Base-by-base conservation (phyloP, 306 rosid genomes). In the Lathyrus oleraceus region DNA sequence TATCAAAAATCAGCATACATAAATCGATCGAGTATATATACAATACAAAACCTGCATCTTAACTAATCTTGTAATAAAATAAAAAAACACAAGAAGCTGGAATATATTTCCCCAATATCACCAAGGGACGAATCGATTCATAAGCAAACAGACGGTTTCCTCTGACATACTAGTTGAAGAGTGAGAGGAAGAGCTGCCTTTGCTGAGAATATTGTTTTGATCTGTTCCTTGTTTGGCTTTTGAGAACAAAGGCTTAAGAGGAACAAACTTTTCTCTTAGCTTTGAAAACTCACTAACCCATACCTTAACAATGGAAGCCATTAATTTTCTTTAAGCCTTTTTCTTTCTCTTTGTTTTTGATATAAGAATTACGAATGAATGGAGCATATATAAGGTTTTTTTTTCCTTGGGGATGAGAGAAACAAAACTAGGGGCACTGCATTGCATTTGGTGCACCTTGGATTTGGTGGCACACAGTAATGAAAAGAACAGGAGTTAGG, bases 111-210 rank as follows among this genome's bases (percentile, higher is more conserved):
- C 32, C 6, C n/a, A n/a, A 2, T 0, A 73, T 87, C 84, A 94
- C 81, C 86, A 84, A 48, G 96, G 96, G 7, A 87, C 92, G 61
- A 94, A 90, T 1, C 97, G 91, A 76, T 94, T 94, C 89, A 90
- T 88, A 32, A 90, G 86, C 92, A 94, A 53, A 78, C 77, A 88
- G 2, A 90, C 72, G 0, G 89, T 85, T 28, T 85, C 80, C 51
- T 94, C 98, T 5, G 96, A 93, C 82, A 93, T 35, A 35, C 10
- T 73, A 25, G 79, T 61, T 48, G 67, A 71, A 17, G 32, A 23
- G 9, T 21, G 6, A 36, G 42, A 12, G 5, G 11, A 32, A 76
- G 10, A 67, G 3, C 2, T 48, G 40, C 74, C 81, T 69, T 45
- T 65, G 28, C 20, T 70, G 44, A 15, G 72, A 69, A 35, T 63